A percentile compares a stretch with the other conserved stretches of the same genome.
phyloP scores from a whole-genome alignment of 805 yeast genomes.

The Starmerella stellata region DNA sequence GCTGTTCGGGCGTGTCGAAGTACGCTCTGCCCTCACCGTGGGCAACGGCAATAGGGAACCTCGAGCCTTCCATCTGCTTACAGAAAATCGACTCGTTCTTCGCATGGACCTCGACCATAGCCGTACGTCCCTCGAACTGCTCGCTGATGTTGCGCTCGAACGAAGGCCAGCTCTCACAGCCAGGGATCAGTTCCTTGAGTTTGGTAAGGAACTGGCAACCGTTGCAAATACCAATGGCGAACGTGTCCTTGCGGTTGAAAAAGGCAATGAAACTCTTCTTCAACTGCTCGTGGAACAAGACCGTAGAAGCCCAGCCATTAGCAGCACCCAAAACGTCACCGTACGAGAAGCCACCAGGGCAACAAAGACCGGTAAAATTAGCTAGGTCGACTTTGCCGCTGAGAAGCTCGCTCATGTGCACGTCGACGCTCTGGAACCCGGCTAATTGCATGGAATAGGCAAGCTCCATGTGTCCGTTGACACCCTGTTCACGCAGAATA shows the following conservation, averaged over 20 bases:
- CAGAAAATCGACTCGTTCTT: conserved; percentile 42
- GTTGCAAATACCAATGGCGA: conserved; percentile 95
- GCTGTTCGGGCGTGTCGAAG: conserved; percentile 34
- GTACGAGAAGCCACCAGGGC: conserved; percentile 97
- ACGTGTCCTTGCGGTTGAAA: conserved; percentile 79
- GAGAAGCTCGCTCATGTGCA: conserved; percentile 87
- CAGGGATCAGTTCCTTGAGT: conserved; percentile 74
- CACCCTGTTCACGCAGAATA: conserved; percentile 94
- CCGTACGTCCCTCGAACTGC: conserved; percentile 90
- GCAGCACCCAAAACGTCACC: conserved; percentile 99
- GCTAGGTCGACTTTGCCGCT: conserved; percentile 46
- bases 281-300: conserved; percentile 61
- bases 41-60: conserved; percentile 90
- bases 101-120: conserved; percentile 57
- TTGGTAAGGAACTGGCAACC: conserved; percentile 93
- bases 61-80: conserved; percentile 81
- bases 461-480: conserved; percentile 95
- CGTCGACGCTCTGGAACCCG: conserved; percentile 85
- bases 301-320: conserved; percentile 97
- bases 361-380: conserved; percentile 82
- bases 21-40: conserved; percentile 95
- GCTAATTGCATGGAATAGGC: conserved; percentile 92
- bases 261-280: conserved; percentile 60
- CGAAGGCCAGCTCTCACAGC: conserved; percentile 87
- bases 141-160: conserved; percentile 82